Base-by-base conservation (phyloP, 495 filamentous ascomycete species). In the Daldinia grandis region DNA sequence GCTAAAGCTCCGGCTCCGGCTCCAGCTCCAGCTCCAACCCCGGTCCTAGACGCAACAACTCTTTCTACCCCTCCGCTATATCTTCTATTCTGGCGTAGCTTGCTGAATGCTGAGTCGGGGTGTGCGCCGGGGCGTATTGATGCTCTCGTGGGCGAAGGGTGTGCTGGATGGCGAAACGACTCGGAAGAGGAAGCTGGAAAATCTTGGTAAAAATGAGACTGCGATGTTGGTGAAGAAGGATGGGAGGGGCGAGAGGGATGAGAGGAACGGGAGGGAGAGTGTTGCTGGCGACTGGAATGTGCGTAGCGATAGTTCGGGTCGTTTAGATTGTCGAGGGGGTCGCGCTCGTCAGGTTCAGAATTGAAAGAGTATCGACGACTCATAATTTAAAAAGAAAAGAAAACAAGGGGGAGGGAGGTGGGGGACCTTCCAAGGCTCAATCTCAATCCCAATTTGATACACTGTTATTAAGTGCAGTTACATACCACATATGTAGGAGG, bases 71-170 rank as follows among this genome's bases (percentile, higher is more conserved):
- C 76, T 71, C 76, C 74, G 62, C 77, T 81, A 66, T 76, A 71
- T 63, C 78, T 60, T 58, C 80, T 66, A 62, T 78, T 77, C 14
- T 79, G 70, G 54, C 80, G 78, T 55, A 83, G 71, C 59, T 73
- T 74, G 58, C 78, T 76, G 65, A 82, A 84, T 14, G 81, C 57
- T 24, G 81, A 80, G 33, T 82, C 81, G 28, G 82, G 81, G 65
- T 82, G 84, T 44, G 78, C 78, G 24, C 78, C 68, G 7, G 82
- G 78, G 5, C 72, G 71, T 30, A 35, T 50, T 40, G 62, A 58
- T 49, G 69, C 37, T 31, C 19, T 44, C n/a, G 77, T 38, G 7
- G 80, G 75, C 4, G 76, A 66, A 53, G 58, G 33, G 35, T 59
- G 38, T 14, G 71, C 62, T 49, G 65, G 54, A 62, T 69, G 61